phyloP scores from a whole-genome alignment of 2,329 filamentous ascomycete species.

The Lachnellula cervina region DNA sequence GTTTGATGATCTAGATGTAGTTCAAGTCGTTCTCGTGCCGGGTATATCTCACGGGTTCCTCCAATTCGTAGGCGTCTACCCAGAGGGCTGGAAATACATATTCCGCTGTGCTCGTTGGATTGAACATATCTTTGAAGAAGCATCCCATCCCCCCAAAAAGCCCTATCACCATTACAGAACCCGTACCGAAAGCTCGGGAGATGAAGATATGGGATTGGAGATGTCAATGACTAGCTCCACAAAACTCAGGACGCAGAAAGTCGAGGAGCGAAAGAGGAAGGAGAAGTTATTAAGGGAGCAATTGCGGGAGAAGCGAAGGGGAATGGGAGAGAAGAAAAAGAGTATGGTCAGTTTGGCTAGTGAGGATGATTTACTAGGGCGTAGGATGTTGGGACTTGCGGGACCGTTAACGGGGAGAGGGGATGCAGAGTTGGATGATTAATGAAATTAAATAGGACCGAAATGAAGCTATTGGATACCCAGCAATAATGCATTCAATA shows the following conservation, averaged over 20 bases:
- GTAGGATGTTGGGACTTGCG: conserved; percentile 50
- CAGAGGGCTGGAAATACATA: conserved; percentile 85
- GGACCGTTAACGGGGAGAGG: conserved; percentile 44
- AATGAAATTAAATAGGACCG: not conserved
- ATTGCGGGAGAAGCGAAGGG: conserved; percentile 29
- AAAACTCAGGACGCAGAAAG: conserved; percentile 17
- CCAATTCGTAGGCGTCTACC: conserved; percentile 84
- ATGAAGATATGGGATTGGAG: conserved; percentile 77
- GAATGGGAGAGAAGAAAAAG: conserved; percentile 32
- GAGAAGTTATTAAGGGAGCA: conserved; percentile 25
- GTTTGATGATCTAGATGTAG: conserved; percentile 69
- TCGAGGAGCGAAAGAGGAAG: conserved; percentile 24
- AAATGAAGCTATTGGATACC: not conserved
- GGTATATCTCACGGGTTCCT: conserved; percentile 92
- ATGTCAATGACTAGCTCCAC: conserved; percentile 58
- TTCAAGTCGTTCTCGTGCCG: conserved; percentile 79
- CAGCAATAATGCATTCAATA: too few relatives aligned
- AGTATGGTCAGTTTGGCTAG: conserved; percentile 50
- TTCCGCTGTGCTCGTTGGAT: conserved; percentile 78
- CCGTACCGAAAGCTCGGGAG: conserved; percentile 42
- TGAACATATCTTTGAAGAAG: conserved; percentile 64
- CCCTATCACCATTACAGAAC: conserved; percentile 16
- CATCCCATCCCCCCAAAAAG: conserved; percentile 2
- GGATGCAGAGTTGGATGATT: conserved; percentile 19
- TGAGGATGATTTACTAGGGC: conserved; percentile 50